Conservation (phyloP, 352 stramenopile genomes). For the Pseudoperonospora humuli region DNA sequence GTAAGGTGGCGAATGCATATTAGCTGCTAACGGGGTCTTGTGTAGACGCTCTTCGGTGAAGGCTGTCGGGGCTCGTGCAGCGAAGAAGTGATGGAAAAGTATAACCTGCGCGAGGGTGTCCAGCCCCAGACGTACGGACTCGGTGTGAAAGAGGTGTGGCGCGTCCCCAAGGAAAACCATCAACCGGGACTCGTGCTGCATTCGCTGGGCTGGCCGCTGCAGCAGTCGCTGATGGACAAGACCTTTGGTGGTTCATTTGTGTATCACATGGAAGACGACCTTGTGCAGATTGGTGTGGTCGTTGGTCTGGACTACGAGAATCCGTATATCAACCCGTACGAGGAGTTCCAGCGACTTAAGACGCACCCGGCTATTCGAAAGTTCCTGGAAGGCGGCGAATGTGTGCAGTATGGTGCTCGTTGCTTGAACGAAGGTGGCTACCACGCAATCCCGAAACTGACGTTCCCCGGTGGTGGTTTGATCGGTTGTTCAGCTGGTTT, state of each 20-base stretch:
- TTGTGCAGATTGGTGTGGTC: conserved; percentile 94
- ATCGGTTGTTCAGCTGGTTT: conserved; percentile 97
- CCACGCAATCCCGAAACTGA: conserved; percentile 97
- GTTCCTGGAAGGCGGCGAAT: conserved; percentile 94
- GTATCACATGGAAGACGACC: conserved; percentile 97
- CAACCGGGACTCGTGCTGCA: conserved; percentile 95
- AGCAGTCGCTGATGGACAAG: conserved; percentile 87
- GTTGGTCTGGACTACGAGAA: conserved; percentile 99
- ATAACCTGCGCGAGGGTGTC: conserved; percentile 87
- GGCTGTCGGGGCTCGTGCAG: conserved; percentile 95
- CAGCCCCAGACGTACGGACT: conserved; percentile 97
- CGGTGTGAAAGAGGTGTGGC: conserved; percentile 98
- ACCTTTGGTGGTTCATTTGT: conserved; percentile 98
- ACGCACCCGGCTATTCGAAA: conserved; percentile 91
- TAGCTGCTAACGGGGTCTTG: conserved; percentile 15
- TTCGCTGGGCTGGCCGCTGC: conserved; percentile 96
- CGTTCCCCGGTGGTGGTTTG: conserved; percentile 93
- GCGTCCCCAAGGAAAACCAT: conserved; percentile 90
- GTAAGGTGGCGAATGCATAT: not conserved
- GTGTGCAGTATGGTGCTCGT: conserved; percentile 95
- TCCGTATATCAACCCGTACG: conserved; percentile 96
- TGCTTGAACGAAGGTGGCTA: conserved; percentile 93
- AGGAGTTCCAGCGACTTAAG: conserved; percentile 99
- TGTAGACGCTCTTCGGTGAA: conserved; percentile 96
- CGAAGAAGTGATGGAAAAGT: conserved; percentile 95